A percentile compares a stretch with the other conserved stretches of the same genome.
phyloP scores from a whole-genome alignment of 345 rosid genomes.

The Aquilaria sinensis region DNA sequence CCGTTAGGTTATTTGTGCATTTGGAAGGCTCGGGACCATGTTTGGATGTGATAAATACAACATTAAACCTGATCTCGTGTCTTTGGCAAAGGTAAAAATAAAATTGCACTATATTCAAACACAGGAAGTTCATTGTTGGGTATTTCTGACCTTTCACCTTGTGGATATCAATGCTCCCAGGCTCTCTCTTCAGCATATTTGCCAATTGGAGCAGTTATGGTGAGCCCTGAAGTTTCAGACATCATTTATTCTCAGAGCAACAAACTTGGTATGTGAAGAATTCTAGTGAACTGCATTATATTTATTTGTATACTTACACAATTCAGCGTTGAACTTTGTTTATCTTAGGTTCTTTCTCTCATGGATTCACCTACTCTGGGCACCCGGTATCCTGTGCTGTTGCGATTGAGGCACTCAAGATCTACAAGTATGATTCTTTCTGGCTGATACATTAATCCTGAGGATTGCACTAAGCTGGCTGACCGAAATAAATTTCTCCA shows the following conservation, averaged over 20 bases:
- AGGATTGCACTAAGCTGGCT: too few species aligned
- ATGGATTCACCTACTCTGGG: slow-evolving; percentile 96
- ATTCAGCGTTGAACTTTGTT: neutral
- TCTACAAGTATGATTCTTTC: slow-evolving; percentile 43
- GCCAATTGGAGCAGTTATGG: slow-evolving; percentile 93
- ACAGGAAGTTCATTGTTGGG: neutral
- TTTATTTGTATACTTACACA: neutral
- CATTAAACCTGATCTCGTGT: slow-evolving; percentile 19
- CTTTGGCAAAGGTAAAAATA: slow-evolving; percentile 64
- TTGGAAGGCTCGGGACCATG: slow-evolving; percentile 97
- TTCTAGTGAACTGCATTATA: slow-evolving; percentile 1
- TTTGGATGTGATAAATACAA: slow-evolving; percentile 87
- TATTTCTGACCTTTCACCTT: slow-evolving; percentile 6
- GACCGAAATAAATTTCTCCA: too few species aligned
- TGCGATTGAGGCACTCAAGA: slow-evolving; percentile 63
- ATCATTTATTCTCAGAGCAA: slow-evolving; percentile 91
- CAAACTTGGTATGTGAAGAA: slow-evolving; percentile 62
- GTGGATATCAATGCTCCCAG: slow-evolving; percentile 26
- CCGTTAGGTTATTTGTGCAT: slow-evolving; percentile 86
- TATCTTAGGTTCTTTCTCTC: slow-evolving; percentile 70
- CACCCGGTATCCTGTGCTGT: slow-evolving; percentile 96
- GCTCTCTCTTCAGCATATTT: slow-evolving; percentile 90
- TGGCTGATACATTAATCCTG: neutral
- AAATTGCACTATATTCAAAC: neutral
- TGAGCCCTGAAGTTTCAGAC: slow-evolving; percentile 80